Conservation (phyloP, 2,329 filamentous ascomycete species). For the Colletotrichum sp. region DNA sequence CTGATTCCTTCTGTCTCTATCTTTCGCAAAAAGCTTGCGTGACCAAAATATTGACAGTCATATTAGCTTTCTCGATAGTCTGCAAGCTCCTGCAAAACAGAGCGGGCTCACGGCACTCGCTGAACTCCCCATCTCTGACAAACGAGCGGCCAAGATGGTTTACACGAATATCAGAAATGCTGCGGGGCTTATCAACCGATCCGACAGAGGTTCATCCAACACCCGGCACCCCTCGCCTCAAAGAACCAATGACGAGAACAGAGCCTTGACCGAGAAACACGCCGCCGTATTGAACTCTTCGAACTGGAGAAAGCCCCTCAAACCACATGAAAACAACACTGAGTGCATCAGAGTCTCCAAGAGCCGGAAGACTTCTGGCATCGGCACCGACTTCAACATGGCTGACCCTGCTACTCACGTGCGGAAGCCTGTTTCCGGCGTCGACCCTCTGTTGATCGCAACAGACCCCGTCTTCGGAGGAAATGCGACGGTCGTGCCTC, state of each 20-base stretch:
- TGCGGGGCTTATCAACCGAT: background rate
- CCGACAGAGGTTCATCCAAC: background rate
- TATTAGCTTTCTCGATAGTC: background rate
- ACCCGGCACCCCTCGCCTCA: background rate
- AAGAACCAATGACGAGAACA: background rate
- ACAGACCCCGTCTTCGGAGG: background rate
- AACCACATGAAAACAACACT: background rate
- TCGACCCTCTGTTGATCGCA: background rate
- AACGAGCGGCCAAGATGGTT: background rate
- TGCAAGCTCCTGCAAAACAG: background rate
- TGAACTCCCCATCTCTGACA: background rate
- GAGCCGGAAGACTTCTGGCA: background rate
- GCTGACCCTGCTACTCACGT: background rate
- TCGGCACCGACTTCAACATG: background rate
- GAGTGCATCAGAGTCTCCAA: background rate
- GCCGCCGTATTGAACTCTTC: background rate
- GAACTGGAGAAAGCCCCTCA: constrained; percentile 11
- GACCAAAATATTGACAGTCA: background rate
- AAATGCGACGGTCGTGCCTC: background rate
- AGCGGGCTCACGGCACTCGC: background rate
- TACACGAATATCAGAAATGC: background rate
- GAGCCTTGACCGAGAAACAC: background rate
- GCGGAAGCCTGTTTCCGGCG: background rate
- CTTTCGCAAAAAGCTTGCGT: background rate
- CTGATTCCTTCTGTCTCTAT: background rate